These are phyloP conservation scores for Nepenthes gracilis DNA, from an alignment of 148 eudicot species.

Conservation along the genomic window DNA sequence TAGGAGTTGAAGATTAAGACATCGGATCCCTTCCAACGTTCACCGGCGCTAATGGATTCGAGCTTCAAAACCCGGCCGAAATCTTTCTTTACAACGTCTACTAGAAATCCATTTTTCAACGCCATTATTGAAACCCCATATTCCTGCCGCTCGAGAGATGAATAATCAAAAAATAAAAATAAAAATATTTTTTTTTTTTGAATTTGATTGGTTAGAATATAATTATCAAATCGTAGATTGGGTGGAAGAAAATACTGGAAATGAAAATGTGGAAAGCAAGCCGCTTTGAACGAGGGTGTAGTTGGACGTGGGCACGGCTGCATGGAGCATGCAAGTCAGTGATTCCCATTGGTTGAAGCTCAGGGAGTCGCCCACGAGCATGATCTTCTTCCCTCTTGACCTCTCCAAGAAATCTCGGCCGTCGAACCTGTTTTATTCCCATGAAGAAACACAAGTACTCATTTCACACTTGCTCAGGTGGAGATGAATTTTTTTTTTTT, in stretches of 20 bases:
- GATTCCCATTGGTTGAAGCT: slow-evolving; percentile 66
- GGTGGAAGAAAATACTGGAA: slow-evolving; percentile 20
- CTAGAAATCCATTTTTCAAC: slow-evolving; percentile 39
- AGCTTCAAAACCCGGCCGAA: slow-evolving; percentile 26
- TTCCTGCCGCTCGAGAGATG: slow-evolving; percentile 15
- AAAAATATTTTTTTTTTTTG: not conserved
- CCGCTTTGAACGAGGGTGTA: slow-evolving; percentile 25
- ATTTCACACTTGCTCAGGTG: not conserved
- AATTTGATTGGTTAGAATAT: not conserved
- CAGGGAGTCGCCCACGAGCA: slow-evolving; percentile 72
- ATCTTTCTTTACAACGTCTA: slow-evolving; percentile 22
- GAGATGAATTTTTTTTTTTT: not conserved
- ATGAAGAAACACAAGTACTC: not conserved
- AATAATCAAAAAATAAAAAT: not conserved
- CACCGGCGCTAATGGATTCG: slow-evolving; percentile 30
- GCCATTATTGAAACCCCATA: slow-evolving; percentile 30
- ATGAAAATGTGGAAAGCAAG: slow-evolving; percentile 26
- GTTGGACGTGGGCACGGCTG: slow-evolving; percentile 29
- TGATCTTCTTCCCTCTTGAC: slow-evolving; percentile 40
- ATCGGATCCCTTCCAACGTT: slow-evolving; percentile 41
- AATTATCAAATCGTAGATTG: too few species aligned
- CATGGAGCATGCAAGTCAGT: slow-evolving; percentile 45
- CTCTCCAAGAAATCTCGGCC: slow-evolving; percentile 35
- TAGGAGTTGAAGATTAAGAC: slow-evolving; percentile 54
- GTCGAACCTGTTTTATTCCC: slow-evolving; percentile 26